Base-by-base conservation (phyloP, 2,329 filamentous ascomycete genomes). In the Aspergillus fructus region DNA sequence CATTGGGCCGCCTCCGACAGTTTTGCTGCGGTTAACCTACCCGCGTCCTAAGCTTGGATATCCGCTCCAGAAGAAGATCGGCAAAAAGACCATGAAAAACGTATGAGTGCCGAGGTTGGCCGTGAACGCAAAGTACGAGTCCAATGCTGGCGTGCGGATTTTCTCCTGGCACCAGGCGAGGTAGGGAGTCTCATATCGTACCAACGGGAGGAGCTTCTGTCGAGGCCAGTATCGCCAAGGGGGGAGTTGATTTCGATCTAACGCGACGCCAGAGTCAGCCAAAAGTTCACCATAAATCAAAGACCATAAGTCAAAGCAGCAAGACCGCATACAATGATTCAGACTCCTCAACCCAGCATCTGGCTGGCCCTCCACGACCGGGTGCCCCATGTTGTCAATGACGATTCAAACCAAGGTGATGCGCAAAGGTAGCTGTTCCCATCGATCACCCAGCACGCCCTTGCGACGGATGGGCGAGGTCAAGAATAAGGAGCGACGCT, bases 71-170 rank as follows among this genome's bases (percentile, higher is more conserved):
- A 97, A 97, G 66, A 96, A 84, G 63, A 97, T 91, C 5, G 94
- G 94, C 68, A 99, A 79, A 58, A 91, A 89, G 64, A 96, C 84
- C 93, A 97, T 97, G 81, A 97, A 99, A 79, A 97, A 97, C 0
- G 94, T 99, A 76, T 99, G 94, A 0, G 94, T 99, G 64, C 94
- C 91, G 55, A 97, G 84, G 74, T 97, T 99, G 62, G 94, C 94
- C 0, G 93, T 96, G 64, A 96, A 91, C 50, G 94, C 93, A 76
- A 99, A 99, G 79, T 97, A 99, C 61, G 91, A 91, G 76, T 99
- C 94, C 68, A 97, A 87, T 8, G 89, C 84, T 1, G 91, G 91
- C 19, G 90, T 89, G 68, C 93, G 89, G 72, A 93, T 76, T 71
- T 81, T 86, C 64, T 88, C 83, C 81, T 99, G 94, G 70, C 96